These are phyloP conservation scores for Melaleuca alternifolia DNA, from an alignment of 345 rosid genomes.

Conservation along the genomic window DNA sequence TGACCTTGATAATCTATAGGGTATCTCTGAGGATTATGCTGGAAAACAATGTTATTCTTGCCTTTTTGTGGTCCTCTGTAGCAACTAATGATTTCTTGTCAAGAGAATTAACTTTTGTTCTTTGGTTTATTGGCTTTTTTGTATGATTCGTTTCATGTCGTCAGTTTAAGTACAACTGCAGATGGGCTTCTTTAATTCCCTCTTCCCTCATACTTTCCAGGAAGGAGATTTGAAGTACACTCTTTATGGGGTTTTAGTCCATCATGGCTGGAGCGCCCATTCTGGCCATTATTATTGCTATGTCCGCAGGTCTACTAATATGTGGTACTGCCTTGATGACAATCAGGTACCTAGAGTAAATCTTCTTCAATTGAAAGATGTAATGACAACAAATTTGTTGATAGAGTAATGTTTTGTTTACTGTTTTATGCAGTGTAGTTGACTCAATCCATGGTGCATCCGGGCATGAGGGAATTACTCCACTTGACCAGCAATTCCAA, in stretches of 20 bases:
- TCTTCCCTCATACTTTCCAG: conserved; percentile 22
- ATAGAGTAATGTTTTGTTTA: background rate
- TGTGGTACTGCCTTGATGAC: conserved; percentile 94
- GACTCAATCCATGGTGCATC: conserved; percentile 68
- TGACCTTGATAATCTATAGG: background rate
- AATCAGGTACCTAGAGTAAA: conserved; percentile 48
- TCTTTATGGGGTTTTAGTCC: conserved; percentile 86
- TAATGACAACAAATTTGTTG: too few species aligned
- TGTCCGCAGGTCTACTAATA: conserved; percentile 85
- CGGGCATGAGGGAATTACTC: conserved; percentile 56
- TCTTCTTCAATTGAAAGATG: too few species aligned
- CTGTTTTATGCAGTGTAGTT: conserved; percentile 34
- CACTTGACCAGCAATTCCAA: conserved; percentile 50
- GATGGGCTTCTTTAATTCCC: background rate
- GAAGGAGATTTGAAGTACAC: conserved; percentile 88
- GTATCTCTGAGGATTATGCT: background rate
- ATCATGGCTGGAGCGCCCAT: conserved; percentile 75
- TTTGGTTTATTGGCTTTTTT: background rate
- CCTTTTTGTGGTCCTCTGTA: background rate
- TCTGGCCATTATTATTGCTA: conserved; percentile 91
- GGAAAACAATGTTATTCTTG: background rate
- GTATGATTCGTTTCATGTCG: background rate
- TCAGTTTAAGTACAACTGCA: background rate
- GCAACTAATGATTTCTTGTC: background rate
- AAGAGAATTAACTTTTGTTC: background rate